These are phyloP conservation scores for Marsdenia floribunda DNA, from an alignment of 257 asterid species.

Conservation along the genomic window DNA sequence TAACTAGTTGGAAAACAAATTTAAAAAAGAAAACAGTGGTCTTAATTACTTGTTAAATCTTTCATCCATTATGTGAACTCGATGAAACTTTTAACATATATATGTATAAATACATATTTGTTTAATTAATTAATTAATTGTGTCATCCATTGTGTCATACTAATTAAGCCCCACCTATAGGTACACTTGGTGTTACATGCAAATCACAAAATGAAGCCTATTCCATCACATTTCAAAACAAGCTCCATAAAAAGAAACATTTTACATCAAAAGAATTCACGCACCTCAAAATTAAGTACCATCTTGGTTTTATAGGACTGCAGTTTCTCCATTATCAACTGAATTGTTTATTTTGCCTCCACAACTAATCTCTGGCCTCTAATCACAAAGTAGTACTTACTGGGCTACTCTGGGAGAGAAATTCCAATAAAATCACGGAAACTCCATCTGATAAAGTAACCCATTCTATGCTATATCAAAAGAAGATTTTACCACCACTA, in stretches of 20 bases:
- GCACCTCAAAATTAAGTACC: constrained; percentile 85
- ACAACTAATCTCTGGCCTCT: constrained; percentile 74
- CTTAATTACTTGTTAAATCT: no score
- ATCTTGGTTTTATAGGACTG: constrained; percentile 86
- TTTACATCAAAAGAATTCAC: constrained; percentile 17
- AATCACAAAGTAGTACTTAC: constrained; percentile 58
- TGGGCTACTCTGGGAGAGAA: constrained; percentile 77
- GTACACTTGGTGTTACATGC: no score
- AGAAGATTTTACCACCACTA: constrained; percentile 25
- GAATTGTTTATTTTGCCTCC: constrained; percentile 76
- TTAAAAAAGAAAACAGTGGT: no score
- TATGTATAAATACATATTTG: no score
- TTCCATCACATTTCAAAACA: neutral
- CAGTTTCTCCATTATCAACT: constrained; percentile 85
- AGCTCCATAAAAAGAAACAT: no score
- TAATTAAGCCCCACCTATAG: no score
- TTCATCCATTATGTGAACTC: no score
- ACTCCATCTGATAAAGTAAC: constrained; percentile 31
- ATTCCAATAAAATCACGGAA: constrained; percentile 80
- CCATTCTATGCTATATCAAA: neutral
- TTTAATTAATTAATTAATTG: no score
- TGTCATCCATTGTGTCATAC: no score
- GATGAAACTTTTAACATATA: no score
- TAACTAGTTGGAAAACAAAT: no score
- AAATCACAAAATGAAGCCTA: neutral